Evolutionary conservation across 176 grass and related monocot genomes (phyloP).

Genomic region (Calamus simplicifolius): DNA sequence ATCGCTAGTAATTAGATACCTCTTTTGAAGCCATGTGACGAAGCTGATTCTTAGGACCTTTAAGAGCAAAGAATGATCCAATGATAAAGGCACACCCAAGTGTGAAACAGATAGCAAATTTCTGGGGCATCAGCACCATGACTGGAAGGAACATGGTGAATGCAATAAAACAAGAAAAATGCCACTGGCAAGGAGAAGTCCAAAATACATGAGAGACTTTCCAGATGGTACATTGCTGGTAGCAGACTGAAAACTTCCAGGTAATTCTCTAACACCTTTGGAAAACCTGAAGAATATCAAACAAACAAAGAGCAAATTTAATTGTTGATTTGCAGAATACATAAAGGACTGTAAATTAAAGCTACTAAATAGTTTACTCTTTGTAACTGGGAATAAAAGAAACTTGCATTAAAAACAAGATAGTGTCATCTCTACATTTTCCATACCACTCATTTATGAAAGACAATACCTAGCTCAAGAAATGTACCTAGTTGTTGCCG

Average conservation of each 20-base stretch:
- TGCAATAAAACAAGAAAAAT: conserved; percentile 77
- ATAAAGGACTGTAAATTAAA: too few relatives aligned
- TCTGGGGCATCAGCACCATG: conserved; percentile 94
- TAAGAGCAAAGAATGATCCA: conserved; percentile 92
- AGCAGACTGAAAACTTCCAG: conserved; percentile 66
- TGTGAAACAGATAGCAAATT: conserved; percentile 94
- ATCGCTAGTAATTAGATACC: conserved; percentile 26
- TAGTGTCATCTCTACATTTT: too few relatives aligned
- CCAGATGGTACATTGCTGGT: conserved; percentile 79
- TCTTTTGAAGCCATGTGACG: conserved; percentile 92
- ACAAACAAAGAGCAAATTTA: conserved; percentile 16
- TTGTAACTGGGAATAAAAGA: too few relatives aligned
- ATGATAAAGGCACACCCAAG: conserved; percentile 78
- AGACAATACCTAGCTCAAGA: too few relatives aligned
- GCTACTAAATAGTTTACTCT: too few relatives aligned
- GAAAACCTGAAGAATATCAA: conserved; percentile 45
- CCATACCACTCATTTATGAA: too few relatives aligned
- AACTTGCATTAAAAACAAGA: too few relatives aligned
- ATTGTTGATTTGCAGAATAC: not conserved
- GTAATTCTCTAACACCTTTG: conserved; percentile 73
- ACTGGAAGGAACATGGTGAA: conserved; percentile 94
- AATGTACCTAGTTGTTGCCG: too few relatives aligned
- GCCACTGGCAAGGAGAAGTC: conserved; percentile 77
- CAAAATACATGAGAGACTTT: conserved; percentile 82
- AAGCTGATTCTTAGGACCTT: conserved; percentile 85